Evolutionary conservation across 1,284 basidiomycete species (phyloP).

Genomic region (Moesziomyces sp.): DNA sequence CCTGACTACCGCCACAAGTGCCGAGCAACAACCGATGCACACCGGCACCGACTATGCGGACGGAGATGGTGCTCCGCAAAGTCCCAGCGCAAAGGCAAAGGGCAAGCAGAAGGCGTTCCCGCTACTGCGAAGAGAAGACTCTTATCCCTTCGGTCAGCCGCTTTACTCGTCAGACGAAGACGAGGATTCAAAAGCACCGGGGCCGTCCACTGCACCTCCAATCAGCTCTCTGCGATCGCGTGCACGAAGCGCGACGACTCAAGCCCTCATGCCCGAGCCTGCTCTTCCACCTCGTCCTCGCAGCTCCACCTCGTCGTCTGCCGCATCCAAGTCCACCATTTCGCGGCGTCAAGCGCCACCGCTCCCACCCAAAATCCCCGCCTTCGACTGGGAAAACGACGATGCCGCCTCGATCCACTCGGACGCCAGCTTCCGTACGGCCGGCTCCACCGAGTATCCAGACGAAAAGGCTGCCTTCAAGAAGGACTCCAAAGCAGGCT

Average conservation of each 20-base stretch:
- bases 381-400: conserved; percentile 19
- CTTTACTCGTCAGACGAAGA: conserved; percentile 30
- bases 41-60: conserved; percentile 20
- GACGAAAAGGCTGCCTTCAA: not conserved
- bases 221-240: conserved; percentile 5
- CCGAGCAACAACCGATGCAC: conserved; percentile 1
- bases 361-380: conserved; percentile 17
- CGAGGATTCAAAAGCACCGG: not conserved
- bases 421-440: conserved; percentile 29
- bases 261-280: conserved; percentile 4
- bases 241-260: conserved; percentile 11
- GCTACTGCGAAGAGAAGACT: conserved; percentile 23
- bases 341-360: conserved; percentile 6
- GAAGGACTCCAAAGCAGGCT: not conserved
- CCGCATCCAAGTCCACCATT: conserved; percentile 9
- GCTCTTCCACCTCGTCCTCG: not conserved
- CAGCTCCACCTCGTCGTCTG: conserved; percentile 15
- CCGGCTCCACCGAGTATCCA: conserved; percentile 9
- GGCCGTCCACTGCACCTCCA: not conserved
- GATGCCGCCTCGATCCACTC: conserved; percentile 22
- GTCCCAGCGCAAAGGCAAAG: conserved; percentile 18
- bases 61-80: not conserved
- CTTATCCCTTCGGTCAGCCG: conserved; percentile 23
- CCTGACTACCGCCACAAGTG: conserved; percentile 1
- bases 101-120: conserved; percentile 22